These are phyloP conservation scores for Tetrapisispora phaffii DNA, from an alignment of 805 yeast species.

Conservation along the genomic window DNA sequence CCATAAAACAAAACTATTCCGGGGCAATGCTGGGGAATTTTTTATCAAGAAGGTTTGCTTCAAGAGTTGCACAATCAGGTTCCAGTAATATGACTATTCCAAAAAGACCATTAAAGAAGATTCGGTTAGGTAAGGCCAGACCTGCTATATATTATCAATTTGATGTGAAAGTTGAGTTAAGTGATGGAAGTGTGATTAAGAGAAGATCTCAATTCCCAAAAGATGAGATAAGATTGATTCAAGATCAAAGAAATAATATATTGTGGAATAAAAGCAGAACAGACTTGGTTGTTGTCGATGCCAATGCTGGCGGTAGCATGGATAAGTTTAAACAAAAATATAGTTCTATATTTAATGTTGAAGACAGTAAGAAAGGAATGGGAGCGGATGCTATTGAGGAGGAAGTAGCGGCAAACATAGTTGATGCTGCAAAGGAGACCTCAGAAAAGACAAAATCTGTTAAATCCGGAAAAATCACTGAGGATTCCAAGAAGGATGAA, in stretches of 20 bases:
- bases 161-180: constrained; percentile 77
- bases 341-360: constrained; percentile 37
- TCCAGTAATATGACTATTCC: constrained; percentile 23
- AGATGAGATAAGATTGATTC: constrained; percentile 71
- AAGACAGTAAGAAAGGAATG: constrained; percentile 13
- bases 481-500: not conserved
- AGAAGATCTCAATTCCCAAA: constrained; percentile 85
- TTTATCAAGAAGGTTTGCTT: constrained; percentile 3
- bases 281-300: constrained; percentile 63
- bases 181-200: constrained; percentile 84
- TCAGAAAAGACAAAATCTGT: constrained; percentile 3
- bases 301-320: constrained; percentile 76
- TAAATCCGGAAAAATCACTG: constrained; percentile 1
- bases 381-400: constrained; percentile 4
- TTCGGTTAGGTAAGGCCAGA: constrained; percentile 73
- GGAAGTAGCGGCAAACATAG: not conserved
- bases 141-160: constrained; percentile 91
- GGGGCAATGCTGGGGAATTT: constrained; percentile 2
- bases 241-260: constrained; percentile 79
- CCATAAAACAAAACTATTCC: not conserved
- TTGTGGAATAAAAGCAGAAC: constrained; percentile 84
- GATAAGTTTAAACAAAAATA: constrained; percentile 64
- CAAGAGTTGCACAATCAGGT: constrained; percentile 13
- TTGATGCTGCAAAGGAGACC: not conserved
- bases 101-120: constrained; percentile 56